Evolutionary conservation across 148 eudicot genomes (phyloP).

Genomic region (Polygonum maritimum): DNA sequence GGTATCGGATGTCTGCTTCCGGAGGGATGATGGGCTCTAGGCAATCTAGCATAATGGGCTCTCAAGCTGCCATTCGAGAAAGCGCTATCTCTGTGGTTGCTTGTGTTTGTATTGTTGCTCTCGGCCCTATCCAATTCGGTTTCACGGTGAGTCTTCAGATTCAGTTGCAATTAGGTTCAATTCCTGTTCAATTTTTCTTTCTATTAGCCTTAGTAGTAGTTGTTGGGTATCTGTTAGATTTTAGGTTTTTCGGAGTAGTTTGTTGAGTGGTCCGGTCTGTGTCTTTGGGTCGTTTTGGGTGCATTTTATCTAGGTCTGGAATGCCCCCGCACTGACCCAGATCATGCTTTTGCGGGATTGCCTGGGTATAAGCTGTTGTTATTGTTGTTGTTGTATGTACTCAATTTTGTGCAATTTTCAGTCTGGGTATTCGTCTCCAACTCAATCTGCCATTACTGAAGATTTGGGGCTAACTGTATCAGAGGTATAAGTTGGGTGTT

Average conservation of each 20-base stretch:
- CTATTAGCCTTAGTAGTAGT: too few relatives aligned
- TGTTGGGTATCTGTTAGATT: too few relatives aligned
- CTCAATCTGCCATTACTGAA: constrained; percentile 54
- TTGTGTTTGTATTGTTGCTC: constrained; percentile 84
- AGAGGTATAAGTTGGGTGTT: constrained; percentile 35
- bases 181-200: too few relatives aligned
- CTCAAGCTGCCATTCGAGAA: constrained; percentile 68
- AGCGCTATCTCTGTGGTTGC: constrained; percentile 78
- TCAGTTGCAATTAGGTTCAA: neutral
- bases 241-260: too few relatives aligned
- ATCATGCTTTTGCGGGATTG: too few relatives aligned
- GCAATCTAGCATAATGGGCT: constrained; percentile 84
- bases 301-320: too few relatives aligned
- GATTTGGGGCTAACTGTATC: constrained; percentile 74
- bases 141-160: constrained; percentile 51
- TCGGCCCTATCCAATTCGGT: constrained; percentile 95
- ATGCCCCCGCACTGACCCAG: too few relatives aligned
- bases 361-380: too few relatives aligned
- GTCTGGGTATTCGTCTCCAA: constrained; percentile 88
- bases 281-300: too few relatives aligned
- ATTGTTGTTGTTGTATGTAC: neutral
- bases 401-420: constrained; percentile 12
- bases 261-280: too few relatives aligned
- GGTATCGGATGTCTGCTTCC: constrained; percentile 43
- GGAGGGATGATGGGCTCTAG: constrained; percentile 56